Evolutionary conservation across 2,329 filamentous ascomycete species (phyloP).

Genomic region (Trichoderma lentiforme): DNA sequence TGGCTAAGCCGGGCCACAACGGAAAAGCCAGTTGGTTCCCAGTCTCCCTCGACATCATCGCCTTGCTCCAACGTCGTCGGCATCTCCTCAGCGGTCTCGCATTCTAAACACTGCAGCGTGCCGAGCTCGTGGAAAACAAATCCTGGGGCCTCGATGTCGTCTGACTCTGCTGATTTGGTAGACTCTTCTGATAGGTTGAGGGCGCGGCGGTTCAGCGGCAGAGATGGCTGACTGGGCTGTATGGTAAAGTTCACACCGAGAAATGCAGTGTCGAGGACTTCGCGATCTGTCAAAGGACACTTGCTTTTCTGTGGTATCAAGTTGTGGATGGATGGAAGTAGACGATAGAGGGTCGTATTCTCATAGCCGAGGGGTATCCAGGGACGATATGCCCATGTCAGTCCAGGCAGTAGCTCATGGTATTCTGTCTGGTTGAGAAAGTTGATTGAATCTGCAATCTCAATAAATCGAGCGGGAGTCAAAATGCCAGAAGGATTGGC

Average conservation of each 20-base stretch:
- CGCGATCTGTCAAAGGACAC: not conserved
- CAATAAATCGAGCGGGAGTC: not conserved
- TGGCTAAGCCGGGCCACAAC: not conserved
- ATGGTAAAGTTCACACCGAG: not conserved
- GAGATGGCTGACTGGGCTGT: not conserved
- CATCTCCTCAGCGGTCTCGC: not conserved
- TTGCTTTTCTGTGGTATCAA: not conserved
- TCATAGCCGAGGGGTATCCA: conserved; percentile 9
- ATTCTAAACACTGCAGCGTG: conserved; percentile 4
- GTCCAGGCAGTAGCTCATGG: not conserved
- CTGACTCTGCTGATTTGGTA: conserved; percentile 1
- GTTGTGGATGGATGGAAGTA: not conserved
- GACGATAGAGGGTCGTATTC: conserved; percentile 1
- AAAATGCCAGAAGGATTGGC: not conserved
- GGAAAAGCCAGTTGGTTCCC: not conserved
- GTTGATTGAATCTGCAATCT: conserved; percentile 1
- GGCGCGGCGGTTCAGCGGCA: not conserved
- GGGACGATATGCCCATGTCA: not conserved
- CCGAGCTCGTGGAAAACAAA: conserved; percentile 13
- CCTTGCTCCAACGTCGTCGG: not conserved
- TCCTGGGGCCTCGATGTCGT: not conserved
- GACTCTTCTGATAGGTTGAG: not conserved
- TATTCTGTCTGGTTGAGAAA: not conserved
- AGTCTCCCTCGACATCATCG: not conserved
- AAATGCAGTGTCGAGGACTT: not conserved